phyloP scores from a whole-genome alignment of 371 early-diverging fungal genomes.

The Mortierella sp. region DNA sequence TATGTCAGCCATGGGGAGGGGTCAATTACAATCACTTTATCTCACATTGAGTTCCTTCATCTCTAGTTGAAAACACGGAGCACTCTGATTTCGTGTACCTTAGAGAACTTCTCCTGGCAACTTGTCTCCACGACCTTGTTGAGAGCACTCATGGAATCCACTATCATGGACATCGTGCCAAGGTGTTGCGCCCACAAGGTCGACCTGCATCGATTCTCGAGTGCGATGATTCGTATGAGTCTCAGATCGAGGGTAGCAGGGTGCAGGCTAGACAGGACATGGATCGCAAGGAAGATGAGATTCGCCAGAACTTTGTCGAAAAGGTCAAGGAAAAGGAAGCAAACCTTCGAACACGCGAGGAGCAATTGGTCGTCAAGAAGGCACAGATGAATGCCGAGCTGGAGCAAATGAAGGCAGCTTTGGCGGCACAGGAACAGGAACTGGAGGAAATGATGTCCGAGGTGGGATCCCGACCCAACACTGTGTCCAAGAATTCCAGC shows the following conservation, averaged over 20 bases:
- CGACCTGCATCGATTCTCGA: slow-evolving; percentile 79
- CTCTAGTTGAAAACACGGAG: slow-evolving; percentile 81
- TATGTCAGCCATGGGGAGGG: not conserved
- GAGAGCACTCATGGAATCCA: slow-evolving; percentile 83
- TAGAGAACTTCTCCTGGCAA: slow-evolving; percentile 74
- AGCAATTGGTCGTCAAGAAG: slow-evolving; percentile 61
- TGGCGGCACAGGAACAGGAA: slow-evolving; percentile 56
- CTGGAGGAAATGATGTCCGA: slow-evolving; percentile 34
- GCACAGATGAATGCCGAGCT: slow-evolving; percentile 67
- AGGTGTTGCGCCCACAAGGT: slow-evolving; percentile 66
- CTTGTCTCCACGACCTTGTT: slow-evolving; percentile 84
- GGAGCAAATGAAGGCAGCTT: slow-evolving; percentile 57
- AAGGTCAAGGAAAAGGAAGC: slow-evolving; percentile 82
- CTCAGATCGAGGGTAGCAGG: slow-evolving; percentile 67
- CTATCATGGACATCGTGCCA: slow-evolving; percentile 83
- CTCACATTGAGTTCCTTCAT: not conserved
- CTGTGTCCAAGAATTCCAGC: slow-evolving; percentile 35
- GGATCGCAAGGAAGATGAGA: slow-evolving; percentile 78
- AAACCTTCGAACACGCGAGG: slow-evolving; percentile 72
- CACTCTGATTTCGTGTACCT: slow-evolving; percentile 91
- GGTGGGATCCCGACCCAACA: slow-evolving; percentile 20
- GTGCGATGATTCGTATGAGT: slow-evolving; percentile 81
- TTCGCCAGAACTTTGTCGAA: slow-evolving; percentile 77
- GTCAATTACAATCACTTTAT: no score
- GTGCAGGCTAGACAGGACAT: slow-evolving; percentile 70